Conservation (phyloP, 2,329 filamentous ascomycete species). For the Penicillium sp. region DNA sequence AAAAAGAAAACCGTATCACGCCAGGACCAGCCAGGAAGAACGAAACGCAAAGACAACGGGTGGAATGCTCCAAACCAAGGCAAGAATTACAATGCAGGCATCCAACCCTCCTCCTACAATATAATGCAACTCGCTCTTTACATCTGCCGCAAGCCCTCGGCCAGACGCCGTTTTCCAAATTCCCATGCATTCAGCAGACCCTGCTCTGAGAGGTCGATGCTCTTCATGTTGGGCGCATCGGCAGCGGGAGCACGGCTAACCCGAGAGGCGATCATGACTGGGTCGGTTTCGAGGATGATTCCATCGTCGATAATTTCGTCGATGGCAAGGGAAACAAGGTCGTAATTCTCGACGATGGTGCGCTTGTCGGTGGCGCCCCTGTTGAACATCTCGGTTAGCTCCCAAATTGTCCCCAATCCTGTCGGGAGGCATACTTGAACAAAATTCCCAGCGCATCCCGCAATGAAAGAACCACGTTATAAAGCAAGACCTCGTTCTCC, state of each 20-base stretch:
- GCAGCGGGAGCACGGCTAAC: slow-evolving; percentile 88
- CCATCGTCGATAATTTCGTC: slow-evolving; percentile 95
- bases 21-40: slow-evolving; percentile 36
- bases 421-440: slow-evolving; percentile 64
- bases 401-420: not conserved
- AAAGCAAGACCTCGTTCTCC: slow-evolving; percentile 95
- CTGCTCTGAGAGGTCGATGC: slow-evolving; percentile 92
- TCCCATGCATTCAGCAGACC: slow-evolving; percentile 91
- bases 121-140: slow-evolving; percentile 21
- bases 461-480: slow-evolving; percentile 88
- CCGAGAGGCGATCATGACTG: slow-evolving; percentile 83
- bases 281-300: slow-evolving; percentile 95
- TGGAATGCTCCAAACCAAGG: slow-evolving; percentile 16
- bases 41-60: slow-evolving; percentile 17
- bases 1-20: slow-evolving; percentile 28
- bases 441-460: slow-evolving; percentile 84
- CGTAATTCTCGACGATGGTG: slow-evolving; percentile 97
- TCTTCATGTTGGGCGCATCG: slow-evolving; percentile 81
- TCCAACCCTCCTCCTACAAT: slow-evolving; percentile 14
- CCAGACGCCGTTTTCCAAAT: slow-evolving; percentile 85
- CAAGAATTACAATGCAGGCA: slow-evolving; percentile 16
- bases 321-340: slow-evolving; percentile 85
- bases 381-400: slow-evolving; percentile 17
- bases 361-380: slow-evolving; percentile 96
- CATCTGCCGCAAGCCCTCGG: slow-evolving; percentile 73